Base-by-base conservation (phyloP, 306 rosid species). In the Canavalia gladiata region DNA sequence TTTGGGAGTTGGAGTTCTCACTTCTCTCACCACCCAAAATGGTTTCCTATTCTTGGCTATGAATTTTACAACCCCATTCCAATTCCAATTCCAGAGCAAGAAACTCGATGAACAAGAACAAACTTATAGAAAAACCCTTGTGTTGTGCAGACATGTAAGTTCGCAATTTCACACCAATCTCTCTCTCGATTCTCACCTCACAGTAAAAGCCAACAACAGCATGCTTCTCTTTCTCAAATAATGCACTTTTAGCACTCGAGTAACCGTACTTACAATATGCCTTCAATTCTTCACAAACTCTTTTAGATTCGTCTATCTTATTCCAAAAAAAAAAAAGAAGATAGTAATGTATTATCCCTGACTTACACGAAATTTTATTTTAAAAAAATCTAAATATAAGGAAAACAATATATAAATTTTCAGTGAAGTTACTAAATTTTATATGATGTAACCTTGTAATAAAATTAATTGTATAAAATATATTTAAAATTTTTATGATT, bases 81-180 rank as follows among this genome's bases (percentile, higher is more conserved):
- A 68, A 50, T 55, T 76, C 39, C 72, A 80, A 70, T 51, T 83
- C 43, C 33, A 49, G 70, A 64, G 69, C 10, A 72, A 65, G 73
- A 57, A 68, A 56, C 11, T 77, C 35, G 45, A 58, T 51, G 81
- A 87, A 77, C 46, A 82, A 86, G 83, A 86, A 77, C 76, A 85
- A 55, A 76, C 4, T 43, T 76, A 72, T 72, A 65, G 60, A 71
- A 81, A 81, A 74, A 10, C 35, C 74, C 58, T 80, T 65, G 6
- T 33, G 77, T 80, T 65, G 6, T 33, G 77, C 83, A 64, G 35
- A 75, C 69, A 56, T 60, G 86, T 74, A 73, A 60, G 9, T 60
- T 55, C 66, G 54, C 43, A 31, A 34, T 7, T 67, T 52, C 60
- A 54, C 51, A 12, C 69, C 28, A 34, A 63, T 41, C 25, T 18